These are phyloP conservation scores for Medicago arabica DNA, from an alignment of 306 rosid genomes.

Conservation along the genomic window DNA sequence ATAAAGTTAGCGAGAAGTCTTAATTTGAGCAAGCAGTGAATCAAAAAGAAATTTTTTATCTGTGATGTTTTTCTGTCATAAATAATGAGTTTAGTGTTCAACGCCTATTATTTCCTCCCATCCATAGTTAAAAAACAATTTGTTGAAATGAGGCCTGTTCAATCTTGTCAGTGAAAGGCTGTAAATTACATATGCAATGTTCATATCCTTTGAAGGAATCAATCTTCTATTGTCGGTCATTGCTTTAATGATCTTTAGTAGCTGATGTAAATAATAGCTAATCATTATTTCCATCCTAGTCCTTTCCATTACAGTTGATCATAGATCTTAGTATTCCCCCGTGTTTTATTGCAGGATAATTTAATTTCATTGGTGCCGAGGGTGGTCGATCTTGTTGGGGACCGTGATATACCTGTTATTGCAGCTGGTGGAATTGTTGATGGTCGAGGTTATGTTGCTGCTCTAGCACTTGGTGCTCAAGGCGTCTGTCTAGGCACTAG, in stretches of 20 bases:
- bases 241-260: background rate
- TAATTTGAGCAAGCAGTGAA: background rate
- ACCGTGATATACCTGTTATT: slow-evolving; percentile 68
- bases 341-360: slow-evolving; percentile 59
- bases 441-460: slow-evolving; percentile 87
- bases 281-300: background rate
- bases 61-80: slow-evolving; percentile 1
- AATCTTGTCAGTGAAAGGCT: slow-evolving; percentile 8
- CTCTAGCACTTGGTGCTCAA: slow-evolving; percentile 87
- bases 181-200: slow-evolving; percentile 8
- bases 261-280: slow-evolving; percentile 1
- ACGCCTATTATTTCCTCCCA: too few relatives aligned
- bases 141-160: slow-evolving; percentile 21
- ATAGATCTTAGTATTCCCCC: slow-evolving; percentile 15
- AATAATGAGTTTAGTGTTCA: background rate
- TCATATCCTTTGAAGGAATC: background rate
- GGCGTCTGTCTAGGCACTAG: slow-evolving; percentile 84
- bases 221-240: background rate
- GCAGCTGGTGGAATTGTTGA: slow-evolving; percentile 88
- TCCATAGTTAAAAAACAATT: background rate
- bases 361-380: slow-evolving; percentile 72
- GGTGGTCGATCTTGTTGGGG: slow-evolving; percentile 80
- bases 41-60: background rate
- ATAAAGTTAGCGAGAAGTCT: background rate
- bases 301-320: slow-evolving; percentile 12